Base-by-base conservation (phyloP, 768 basidiomycete genomes). In the Collybia sordida region DNA sequence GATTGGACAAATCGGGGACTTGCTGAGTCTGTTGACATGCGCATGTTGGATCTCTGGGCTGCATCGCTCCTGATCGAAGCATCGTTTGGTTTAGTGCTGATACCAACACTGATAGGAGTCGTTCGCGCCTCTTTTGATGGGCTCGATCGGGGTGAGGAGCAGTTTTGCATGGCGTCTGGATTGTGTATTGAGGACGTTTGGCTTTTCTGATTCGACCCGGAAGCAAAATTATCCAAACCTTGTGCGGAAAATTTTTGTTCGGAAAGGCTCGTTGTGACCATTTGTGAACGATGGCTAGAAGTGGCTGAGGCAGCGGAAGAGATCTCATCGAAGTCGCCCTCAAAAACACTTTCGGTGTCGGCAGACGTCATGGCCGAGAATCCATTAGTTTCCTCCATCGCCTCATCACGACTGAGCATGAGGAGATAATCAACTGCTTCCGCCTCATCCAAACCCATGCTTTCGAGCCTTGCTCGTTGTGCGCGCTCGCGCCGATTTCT, bases 401-500 rank as follows among this genome's bases (percentile, higher is more conserved):
- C 82, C 62, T 92, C 88, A 40, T 93, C 91, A 7, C 87, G 82
- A 54, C 89, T 92, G 55, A 93, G 76, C 89, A 93, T 93, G 40
- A 93, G 63, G 0, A 84, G 76, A 56, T 93, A 93, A 59, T 90
- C 86, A 22, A 93, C 69, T 0, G 86, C 88, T 58, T 90, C 90
- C 1, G 66, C 65, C 58, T 93, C 90, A 49, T 75, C 83, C 35
- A 93, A 67, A 2, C 91, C 90, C 3, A 93, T 75, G n/a, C 67
- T 65, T 27, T 81, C 72, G 19, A 92, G 63, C 9, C 77, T 74
- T 2, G 72, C 71, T 11, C 69, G 68, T 53, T 93, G 88, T 55
- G 83, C 86, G 21, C 71, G 70, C 52, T 81, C 80, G 27, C 79
- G 73, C 0, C 75, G 74, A 54, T 77, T 71, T 2, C 61, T 63